Conservation (phyloP, 1,284 basidiomycete species). For the Trichosporon inkin region DNA sequence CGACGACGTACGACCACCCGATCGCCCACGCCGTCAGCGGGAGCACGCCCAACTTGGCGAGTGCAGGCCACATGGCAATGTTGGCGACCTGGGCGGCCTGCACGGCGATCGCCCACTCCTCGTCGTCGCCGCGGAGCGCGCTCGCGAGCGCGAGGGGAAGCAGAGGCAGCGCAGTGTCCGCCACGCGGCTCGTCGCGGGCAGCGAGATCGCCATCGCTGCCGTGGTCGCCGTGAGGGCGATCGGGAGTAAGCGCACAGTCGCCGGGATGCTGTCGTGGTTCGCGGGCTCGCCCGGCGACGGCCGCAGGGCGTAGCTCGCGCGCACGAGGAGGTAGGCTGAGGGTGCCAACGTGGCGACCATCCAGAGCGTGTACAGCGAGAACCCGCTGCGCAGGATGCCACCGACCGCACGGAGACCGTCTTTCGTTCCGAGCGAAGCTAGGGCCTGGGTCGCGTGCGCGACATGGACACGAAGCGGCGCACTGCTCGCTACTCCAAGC, state of each 20-base stretch:
- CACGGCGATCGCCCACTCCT: slow-evolving; percentile 25
- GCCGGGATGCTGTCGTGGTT: slow-evolving; percentile 14
- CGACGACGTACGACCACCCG: slow-evolving; percentile 20
- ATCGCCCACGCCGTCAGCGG: slow-evolving; percentile 1
- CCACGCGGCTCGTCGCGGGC: not conserved
- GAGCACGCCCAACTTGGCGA: slow-evolving; percentile 4
- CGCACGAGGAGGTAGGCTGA: slow-evolving; percentile 19
- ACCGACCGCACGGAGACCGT: not conserved
- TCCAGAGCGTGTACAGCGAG: slow-evolving; percentile 3
- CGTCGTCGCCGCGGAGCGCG: slow-evolving; percentile 23
- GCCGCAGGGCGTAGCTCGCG: slow-evolving; percentile 16
- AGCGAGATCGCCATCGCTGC: slow-evolving; percentile 12
- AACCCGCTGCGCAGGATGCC: not conserved
- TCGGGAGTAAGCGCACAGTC: slow-evolving; percentile 18
- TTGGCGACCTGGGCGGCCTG: slow-evolving; percentile 20
- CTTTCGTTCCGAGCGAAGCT: not conserved
- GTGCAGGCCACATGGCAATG: slow-evolving; percentile 15
- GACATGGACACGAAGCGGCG: slow-evolving; percentile 16
- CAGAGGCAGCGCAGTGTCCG: slow-evolving; percentile 18
- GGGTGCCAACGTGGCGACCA: slow-evolving; percentile 12
- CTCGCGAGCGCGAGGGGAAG: slow-evolving; percentile 18
- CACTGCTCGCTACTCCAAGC: slow-evolving; percentile 8
- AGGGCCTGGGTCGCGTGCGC: not conserved
- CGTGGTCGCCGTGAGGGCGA: slow-evolving; percentile 17
- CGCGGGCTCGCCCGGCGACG: slow-evolving; percentile 3